Conservation (phyloP, 1,139 yeast species). For the Kurtzmaniella quercitrusa region DNA sequence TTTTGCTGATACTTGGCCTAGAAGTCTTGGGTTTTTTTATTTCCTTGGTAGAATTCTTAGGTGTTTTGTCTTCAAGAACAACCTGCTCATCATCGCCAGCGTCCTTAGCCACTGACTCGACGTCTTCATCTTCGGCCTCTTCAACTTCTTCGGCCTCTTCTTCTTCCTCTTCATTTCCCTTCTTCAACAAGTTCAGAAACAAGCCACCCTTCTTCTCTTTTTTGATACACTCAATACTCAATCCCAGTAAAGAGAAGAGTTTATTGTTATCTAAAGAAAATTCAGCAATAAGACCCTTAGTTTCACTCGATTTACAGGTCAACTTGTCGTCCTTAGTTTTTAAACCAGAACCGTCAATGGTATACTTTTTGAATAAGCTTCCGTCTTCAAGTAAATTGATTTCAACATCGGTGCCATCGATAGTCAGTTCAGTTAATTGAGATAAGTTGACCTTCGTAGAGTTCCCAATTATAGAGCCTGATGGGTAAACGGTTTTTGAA, state of each 20-base stretch:
- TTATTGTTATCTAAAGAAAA: slow-evolving; percentile 49
- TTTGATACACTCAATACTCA: slow-evolving; percentile 39
- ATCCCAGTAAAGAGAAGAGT: slow-evolving; percentile 38
- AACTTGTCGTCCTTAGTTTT: slow-evolving; percentile 38
- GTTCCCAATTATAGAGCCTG: slow-evolving; percentile 33
- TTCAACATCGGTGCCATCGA: slow-evolving; percentile 16
- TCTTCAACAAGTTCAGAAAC: slow-evolving; percentile 24
- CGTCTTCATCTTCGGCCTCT: too few relatives aligned
- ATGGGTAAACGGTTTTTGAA: slow-evolving; percentile 34
- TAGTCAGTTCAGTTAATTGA: slow-evolving; percentile 12
- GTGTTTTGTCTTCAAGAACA: slow-evolving; percentile 11
- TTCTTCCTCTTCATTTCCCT: slow-evolving; percentile 15
- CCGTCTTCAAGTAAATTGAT: slow-evolving; percentile 57
- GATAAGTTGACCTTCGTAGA: slow-evolving; percentile 30
- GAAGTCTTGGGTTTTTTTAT: slow-evolving; percentile 16
- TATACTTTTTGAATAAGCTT: slow-evolving; percentile 36
- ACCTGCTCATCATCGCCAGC: slow-evolving; percentile 2
- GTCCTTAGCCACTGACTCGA: slow-evolving; percentile 8
- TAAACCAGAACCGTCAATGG: slow-evolving; percentile 19
- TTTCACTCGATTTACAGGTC: slow-evolving; percentile 36
- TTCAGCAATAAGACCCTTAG: slow-evolving; percentile 32
- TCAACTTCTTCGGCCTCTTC: too few relatives aligned
- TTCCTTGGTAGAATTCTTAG: slow-evolving; percentile 13
- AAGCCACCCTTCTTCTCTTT: slow-evolving; percentile 16
- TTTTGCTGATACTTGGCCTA: slow-evolving; percentile 9